Evolutionary conservation across 1,139 yeast species (phyloP).

Genomic region (Lodderomyces oxycetoniae): DNA sequence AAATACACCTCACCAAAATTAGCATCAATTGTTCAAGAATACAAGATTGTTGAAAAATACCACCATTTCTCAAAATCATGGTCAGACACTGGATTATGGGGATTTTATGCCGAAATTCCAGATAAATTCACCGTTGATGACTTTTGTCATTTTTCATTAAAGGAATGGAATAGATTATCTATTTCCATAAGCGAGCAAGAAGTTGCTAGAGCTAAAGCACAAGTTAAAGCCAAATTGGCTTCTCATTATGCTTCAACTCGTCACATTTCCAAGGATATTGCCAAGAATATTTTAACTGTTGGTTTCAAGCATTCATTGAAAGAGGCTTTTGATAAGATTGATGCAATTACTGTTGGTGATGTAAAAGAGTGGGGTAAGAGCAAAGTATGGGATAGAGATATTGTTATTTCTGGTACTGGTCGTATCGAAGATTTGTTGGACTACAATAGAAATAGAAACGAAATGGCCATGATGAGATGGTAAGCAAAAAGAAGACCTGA

Average conservation of each 20-base stretch:
- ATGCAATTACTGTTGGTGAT: slow-evolving; percentile 55
- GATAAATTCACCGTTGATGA: slow-evolving; percentile 63
- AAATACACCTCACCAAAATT: slow-evolving; percentile 81
- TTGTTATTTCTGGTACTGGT: slow-evolving; percentile 79
- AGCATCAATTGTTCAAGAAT: slow-evolving; percentile 66
- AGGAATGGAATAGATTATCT: slow-evolving; percentile 83
- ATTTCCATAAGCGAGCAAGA: slow-evolving; percentile 71
- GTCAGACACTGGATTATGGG: slow-evolving; percentile 81
- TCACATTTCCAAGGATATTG: slow-evolving; percentile 55
- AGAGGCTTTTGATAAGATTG: slow-evolving; percentile 60
- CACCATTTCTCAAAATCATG: slow-evolving; percentile 67
- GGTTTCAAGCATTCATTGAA: slow-evolving; percentile 59
- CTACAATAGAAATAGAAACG: slow-evolving; percentile 81
- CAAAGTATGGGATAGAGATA: slow-evolving; percentile 78
- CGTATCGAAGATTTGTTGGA: slow-evolving; percentile 79
- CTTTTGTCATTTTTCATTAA: slow-evolving; percentile 70
- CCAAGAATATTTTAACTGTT: slow-evolving; percentile 52
- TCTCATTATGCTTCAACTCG: slow-evolving; percentile 40
- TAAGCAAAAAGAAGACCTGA: slow-evolving; percentile 17
- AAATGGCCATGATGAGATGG: slow-evolving; percentile 83
- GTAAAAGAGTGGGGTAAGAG: slow-evolving; percentile 70
- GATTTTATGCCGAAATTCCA: slow-evolving; percentile 63
- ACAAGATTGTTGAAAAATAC: slow-evolving; percentile 67
- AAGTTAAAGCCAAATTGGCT: slow-evolving; percentile 59
- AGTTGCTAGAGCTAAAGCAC: slow-evolving; percentile 65